Evolutionary conservation across 1,284 basidiomycete genomes (phyloP).

Genomic region (Leccinum pallidistipes): DNA sequence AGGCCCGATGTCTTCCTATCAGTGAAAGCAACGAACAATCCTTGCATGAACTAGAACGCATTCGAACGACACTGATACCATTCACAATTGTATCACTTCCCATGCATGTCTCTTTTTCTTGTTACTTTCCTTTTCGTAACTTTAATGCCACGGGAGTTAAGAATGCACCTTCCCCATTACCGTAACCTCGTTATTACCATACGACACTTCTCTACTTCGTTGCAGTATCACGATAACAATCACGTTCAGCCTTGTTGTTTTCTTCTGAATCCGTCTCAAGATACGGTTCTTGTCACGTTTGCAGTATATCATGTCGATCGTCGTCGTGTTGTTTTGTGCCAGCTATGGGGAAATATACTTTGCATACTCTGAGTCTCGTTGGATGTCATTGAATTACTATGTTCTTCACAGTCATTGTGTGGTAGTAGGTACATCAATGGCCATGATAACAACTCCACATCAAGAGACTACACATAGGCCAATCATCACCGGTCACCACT

Average conservation of each 20-base stretch:
- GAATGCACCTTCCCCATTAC: slow-evolving; percentile 5
- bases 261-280: neutral
- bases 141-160: slow-evolving; percentile 3
- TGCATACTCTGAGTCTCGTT: neutral
- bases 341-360: slow-evolving; percentile 23
- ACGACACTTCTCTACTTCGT: slow-evolving; percentile 13
- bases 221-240: slow-evolving; percentile 3
- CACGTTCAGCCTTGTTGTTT: neutral
- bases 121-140: slow-evolving; percentile 7
- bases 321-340: slow-evolving; percentile 26
- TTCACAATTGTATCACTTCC: slow-evolving; percentile 25
- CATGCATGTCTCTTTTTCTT: slow-evolving; percentile 20
- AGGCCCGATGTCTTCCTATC: slow-evolving; percentile 8
- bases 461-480: no score
- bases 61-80: slow-evolving; percentile 28
- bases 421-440: no score
- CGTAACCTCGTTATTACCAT: slow-evolving; percentile 15
- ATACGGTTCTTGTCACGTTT: slow-evolving; percentile 16
- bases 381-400: no score
- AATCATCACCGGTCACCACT: no score
- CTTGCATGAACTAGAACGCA: slow-evolving; percentile 31
- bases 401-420: no score
- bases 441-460: no score
- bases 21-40: slow-evolving; percentile 18
- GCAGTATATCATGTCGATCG: slow-evolving; percentile 24